Evolutionary conservation across 2,329 filamentous ascomycete genomes (phyloP).

Genomic region (Macrophomina phaseolina): DNA sequence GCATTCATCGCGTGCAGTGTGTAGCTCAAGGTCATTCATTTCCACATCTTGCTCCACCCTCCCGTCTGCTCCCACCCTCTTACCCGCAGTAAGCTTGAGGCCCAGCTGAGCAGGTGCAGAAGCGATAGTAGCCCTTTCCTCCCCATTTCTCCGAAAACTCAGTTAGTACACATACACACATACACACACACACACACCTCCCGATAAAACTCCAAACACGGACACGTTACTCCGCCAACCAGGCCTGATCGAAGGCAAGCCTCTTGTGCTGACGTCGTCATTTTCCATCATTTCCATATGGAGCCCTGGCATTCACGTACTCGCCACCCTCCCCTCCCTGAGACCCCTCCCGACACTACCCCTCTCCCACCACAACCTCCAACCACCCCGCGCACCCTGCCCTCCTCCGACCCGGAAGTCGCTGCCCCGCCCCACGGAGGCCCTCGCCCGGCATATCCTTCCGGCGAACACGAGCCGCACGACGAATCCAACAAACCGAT

Average conservation of each 20-base stretch:
- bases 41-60: neutral
- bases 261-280: too few species aligned
- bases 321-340: neutral
- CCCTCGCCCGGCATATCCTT: neutral
- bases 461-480: neutral
- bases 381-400: neutral
- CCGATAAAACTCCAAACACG: neutral
- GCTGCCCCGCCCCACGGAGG: conserved; percentile 2
- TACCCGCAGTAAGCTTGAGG: neutral
- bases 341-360: neutral
- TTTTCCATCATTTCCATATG: too few species aligned
- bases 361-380: neutral
- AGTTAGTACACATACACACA: neutral
- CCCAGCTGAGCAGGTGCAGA: neutral
- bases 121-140: neutral
- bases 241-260: neutral
- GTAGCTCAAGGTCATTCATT: neutral
- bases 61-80: too few species aligned
- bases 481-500: neutral
- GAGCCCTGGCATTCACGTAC: too few species aligned
- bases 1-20: neutral
- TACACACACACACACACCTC: too few species aligned
- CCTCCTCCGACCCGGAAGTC: neutral
- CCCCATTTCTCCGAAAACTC: too few species aligned
- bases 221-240: neutral